phyloP scores from a whole-genome alignment of 2,329 filamentous ascomycete genomes.

The Neoscytalidium dimidiatum region DNA sequence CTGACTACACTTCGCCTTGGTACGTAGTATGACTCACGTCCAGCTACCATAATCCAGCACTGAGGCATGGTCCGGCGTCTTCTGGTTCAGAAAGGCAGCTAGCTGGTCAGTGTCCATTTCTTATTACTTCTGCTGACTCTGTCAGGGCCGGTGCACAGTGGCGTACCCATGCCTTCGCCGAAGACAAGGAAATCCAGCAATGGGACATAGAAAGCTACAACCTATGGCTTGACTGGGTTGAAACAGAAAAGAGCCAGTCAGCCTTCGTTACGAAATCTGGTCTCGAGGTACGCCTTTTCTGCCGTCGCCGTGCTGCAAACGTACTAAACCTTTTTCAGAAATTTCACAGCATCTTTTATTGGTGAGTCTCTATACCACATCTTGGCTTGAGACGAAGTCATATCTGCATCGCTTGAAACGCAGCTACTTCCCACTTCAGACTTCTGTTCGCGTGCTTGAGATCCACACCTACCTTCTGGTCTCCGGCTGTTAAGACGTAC shows the following conservation, averaged over 20 bases:
- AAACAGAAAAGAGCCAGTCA: slow-evolving; percentile 24
- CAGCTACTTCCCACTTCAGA: too few relatives aligned
- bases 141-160: slow-evolving; percentile 51
- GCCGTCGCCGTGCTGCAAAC: too few relatives aligned
- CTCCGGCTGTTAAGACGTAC: too few relatives aligned
- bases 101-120: too few relatives aligned
- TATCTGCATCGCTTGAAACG: too few relatives aligned
- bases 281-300: slow-evolving; percentile 22
- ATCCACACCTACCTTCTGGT: too few relatives aligned
- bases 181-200: slow-evolving; percentile 32
- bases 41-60: too few relatives aligned
- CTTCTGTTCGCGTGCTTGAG: too few relatives aligned
- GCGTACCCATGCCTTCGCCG: slow-evolving; percentile 43
- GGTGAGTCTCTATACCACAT: too few relatives aligned
- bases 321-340: slow-evolving; percentile 18
- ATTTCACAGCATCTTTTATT: slow-evolving; percentile 17
- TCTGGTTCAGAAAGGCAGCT: too few relatives aligned
- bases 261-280: slow-evolving; percentile 28
- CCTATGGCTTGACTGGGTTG: slow-evolving; percentile 40
- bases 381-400: too few relatives aligned
- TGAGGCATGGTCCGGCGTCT: too few relatives aligned
- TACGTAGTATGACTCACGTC: slow-evolving; percentile 26
- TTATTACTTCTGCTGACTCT: neutral
- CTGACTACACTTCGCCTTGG: slow-evolving; percentile 49
- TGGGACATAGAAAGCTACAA: slow-evolving; percentile 49